Base-by-base conservation (phyloP, 306 rosid species). In the Albizia julibrissin region DNA sequence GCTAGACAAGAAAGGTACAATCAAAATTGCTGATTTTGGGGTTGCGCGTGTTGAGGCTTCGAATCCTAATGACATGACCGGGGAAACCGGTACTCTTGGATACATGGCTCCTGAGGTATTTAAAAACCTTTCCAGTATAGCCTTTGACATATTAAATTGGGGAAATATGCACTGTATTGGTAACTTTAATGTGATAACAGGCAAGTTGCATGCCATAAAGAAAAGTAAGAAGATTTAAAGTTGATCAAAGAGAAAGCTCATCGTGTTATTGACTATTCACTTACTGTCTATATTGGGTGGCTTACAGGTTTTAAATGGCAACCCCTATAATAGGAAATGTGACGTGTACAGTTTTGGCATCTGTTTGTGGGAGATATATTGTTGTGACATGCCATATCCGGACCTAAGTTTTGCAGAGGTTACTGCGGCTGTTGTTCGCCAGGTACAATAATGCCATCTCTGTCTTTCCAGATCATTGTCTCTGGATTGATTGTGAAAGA, bases 91-190 rank as follows among this genome's bases (percentile, higher is more conserved):
- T 43, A 93, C 97, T 19, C 95, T 93, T 29, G 97, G 97, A 84
- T 93, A 93, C 87, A 93, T 93, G 97, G 97, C 97, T 85, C 97
- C 97, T 1, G 97, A 93, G 97, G 97, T 93, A 76, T 43, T 59
- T 79, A 8, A 18, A 43, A 69, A 76, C 67, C 61, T 69, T 69
- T 33, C n/a, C 62, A 42, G 46, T 68, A 44, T 42, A 42, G 34
- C 74, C 34, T 69, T 69, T 40, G 74, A 52, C 14, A 11, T 69
- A 22, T 42, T 42, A 49, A 43, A 15, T 27, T 77, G 74, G 27
- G 31, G 68, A 31, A 69, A 21, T 31, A 54, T 82, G 58, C 44
- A 59, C 76, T 69, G 74, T n/a, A 39, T 69, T 39, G 18, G 74
- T 69, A 9, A 26, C 26, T 42, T 75, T 27, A 67, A 75, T 68